Percentiles rank a stretch among this genome's conserved stretches.
Conservation (phyloP, 306 rosid genomes). For the Inga leiocalycina region DNA sequence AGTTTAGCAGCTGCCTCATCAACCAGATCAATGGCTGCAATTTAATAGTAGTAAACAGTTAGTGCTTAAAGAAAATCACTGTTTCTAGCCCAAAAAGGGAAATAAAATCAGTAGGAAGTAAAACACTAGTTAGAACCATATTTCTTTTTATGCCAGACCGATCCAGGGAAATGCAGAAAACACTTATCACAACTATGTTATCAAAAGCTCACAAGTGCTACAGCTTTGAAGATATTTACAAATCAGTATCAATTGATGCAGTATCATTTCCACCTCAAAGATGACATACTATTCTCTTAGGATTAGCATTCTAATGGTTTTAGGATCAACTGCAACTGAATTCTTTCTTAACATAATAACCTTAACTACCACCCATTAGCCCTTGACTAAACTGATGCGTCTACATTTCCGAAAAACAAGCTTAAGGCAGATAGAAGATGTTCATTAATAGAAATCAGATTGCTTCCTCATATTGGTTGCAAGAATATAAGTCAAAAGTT, state of each 20-base stretch:
- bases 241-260: slow-evolving; percentile 26
- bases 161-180: slow-evolving; percentile 9
- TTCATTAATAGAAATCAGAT: slow-evolving; percentile 24
- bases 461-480: background rate
- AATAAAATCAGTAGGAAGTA: background rate
- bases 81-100: slow-evolving; percentile 12
- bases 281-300: background rate
- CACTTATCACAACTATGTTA: slow-evolving; percentile 7
- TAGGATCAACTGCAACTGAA: background rate
- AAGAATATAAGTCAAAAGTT: background rate
- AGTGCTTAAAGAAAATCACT: slow-evolving; percentile 16
- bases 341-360: slow-evolving; percentile 1
- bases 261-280: background rate
- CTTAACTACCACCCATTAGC: background rate
- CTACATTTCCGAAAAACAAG: slow-evolving; percentile 1
- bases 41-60: slow-evolving; percentile 32
- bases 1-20: slow-evolving; percentile 99
- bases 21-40: slow-evolving; percentile 93
- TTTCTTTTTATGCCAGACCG: background rate
- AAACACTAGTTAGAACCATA: background rate
- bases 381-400: background rate
- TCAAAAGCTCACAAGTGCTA: slow-evolving; percentile 18
- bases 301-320: slow-evolving; percentile 3
- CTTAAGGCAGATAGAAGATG: slow-evolving; percentile 16
- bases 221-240: slow-evolving; percentile 9